Conservation (phyloP, 345 rosid species). For the Zanthoxylum bungeanum region DNA sequence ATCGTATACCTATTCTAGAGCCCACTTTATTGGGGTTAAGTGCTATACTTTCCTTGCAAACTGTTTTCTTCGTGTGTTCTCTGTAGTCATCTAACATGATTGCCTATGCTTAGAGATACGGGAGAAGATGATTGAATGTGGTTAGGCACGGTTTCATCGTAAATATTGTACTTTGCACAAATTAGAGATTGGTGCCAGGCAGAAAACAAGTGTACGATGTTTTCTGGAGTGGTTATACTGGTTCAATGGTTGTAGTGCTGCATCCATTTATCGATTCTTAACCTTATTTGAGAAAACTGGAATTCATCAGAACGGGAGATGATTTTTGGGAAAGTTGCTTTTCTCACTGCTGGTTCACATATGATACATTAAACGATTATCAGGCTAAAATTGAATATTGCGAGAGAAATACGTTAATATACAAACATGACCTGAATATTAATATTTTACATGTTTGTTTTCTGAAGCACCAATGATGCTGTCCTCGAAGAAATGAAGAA, state of each 20-base stretch:
- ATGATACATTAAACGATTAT: neutral
- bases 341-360: neutral
- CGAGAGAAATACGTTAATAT: neutral
- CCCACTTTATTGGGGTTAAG: no score
- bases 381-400: neutral
- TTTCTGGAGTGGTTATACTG: neutral
- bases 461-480: slow-evolving; percentile 74
- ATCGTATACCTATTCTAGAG: no score
- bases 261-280: no score
- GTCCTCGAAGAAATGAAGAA: slow-evolving; percentile 91
- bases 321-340: neutral
- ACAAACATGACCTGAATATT: neutral
- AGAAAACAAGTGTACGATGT: neutral
- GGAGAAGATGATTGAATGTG: neutral
- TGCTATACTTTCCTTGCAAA: no score
- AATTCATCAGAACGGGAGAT: neutral
- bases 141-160: neutral
- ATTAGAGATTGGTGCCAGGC: neutral
- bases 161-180: neutral
- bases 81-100: neutral
- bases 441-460: neutral
- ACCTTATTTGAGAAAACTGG: neutral
- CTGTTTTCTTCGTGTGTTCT: neutral
- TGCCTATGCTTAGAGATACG: neutral
- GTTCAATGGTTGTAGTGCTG: neutral